A percentile compares a stretch with the other conserved stretches of the same genome.
Evolutionary conservation across 148 eudicot species (phyloP).

Genomic region (Salicornia ramosissima): DNA sequence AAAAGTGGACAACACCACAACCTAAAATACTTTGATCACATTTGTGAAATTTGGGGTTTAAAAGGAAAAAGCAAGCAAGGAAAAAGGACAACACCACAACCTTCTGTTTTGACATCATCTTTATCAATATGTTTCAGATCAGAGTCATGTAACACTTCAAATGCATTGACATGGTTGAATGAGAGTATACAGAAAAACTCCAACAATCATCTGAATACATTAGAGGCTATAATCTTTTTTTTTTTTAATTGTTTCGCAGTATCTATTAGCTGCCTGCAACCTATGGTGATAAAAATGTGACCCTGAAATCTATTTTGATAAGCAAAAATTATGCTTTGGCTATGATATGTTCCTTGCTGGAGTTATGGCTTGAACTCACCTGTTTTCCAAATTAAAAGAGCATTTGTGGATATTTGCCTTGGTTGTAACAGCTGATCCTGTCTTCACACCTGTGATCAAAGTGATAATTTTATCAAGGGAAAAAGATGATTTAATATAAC

Average conservation of each 20-base stretch:
- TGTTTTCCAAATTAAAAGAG: slow-evolving; percentile 58
- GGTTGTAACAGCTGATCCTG: slow-evolving; percentile 79
- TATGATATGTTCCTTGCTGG: slow-evolving; percentile 59
- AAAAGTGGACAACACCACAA: no score
- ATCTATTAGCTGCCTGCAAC: slow-evolving; percentile 42
- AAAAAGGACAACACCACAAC: no score
- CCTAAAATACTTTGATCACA: no score
- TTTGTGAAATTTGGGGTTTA: no score
- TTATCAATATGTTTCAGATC: no score
- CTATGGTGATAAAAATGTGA: slow-evolving; percentile 69
- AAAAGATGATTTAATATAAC: no score
- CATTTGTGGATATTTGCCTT: slow-evolving; percentile 63
- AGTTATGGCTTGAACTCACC: slow-evolving; percentile 63
- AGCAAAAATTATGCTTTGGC: slow-evolving; percentile 69
- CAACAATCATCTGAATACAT: slow-evolving; percentile 62
- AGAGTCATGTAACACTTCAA: background rate
- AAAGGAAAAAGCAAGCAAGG: no score
- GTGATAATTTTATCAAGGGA: no score
- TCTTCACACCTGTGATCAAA: slow-evolving; percentile 80
- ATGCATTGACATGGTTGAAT: slow-evolving; percentile 8
- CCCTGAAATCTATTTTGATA: slow-evolving; percentile 60
- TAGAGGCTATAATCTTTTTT: slow-evolving; percentile 58
- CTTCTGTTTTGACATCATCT: no score
- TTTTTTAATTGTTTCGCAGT: slow-evolving; percentile 77
- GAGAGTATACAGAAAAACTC: slow-evolving; percentile 34